Percentiles rank a stretch among this genome's conserved stretches.
phyloP scores from a whole-genome alignment of 2,329 filamentous ascomycete genomes.

The Coniochaeta pulveracea region DNA sequence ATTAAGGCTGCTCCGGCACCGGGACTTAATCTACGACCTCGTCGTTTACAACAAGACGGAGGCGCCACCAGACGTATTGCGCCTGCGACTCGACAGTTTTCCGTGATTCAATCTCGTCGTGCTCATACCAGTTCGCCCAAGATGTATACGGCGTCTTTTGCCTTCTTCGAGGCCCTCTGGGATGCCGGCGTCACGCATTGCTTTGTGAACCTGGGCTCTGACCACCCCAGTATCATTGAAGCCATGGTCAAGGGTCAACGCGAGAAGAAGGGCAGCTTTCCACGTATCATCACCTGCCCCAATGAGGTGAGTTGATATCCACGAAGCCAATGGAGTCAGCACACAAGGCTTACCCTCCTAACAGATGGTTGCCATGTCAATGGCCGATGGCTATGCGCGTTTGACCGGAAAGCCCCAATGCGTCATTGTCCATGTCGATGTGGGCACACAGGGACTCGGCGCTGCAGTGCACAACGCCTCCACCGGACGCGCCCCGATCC shows the following conservation, averaged over 20 bases:
- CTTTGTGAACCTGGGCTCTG: constrained; percentile 48
- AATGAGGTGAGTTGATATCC: constrained; percentile 44
- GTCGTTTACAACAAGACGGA: not conserved
- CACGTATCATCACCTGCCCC: constrained; percentile 59
- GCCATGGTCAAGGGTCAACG: constrained; percentile 63
- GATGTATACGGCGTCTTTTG: constrained; percentile 65
- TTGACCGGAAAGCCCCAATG: constrained; percentile 56
- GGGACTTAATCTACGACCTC: not conserved
- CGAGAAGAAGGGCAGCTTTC: constrained; percentile 50
- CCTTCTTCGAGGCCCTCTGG: constrained; percentile 75
- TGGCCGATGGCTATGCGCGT: constrained; percentile 64
- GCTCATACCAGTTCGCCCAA: constrained; percentile 10
- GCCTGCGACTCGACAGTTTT: not conserved
- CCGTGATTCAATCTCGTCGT: not conserved
- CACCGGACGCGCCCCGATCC: constrained; percentile 54
- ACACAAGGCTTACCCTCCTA: too few species aligned
- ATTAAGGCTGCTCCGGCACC: too few species aligned
- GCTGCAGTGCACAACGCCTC: constrained; percentile 64
- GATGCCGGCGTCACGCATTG: constrained; percentile 52
- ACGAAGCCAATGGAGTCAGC: not conserved
- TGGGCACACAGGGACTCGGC: constrained; percentile 61
- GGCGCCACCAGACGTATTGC: not conserved
- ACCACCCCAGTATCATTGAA: constrained; percentile 61
- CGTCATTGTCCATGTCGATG: constrained; percentile 64
- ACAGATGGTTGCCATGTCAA: constrained; percentile 65